Conservation (phyloP, 768 basidiomycete genomes). For the Lanmaoa pseudosensibilis region DNA sequence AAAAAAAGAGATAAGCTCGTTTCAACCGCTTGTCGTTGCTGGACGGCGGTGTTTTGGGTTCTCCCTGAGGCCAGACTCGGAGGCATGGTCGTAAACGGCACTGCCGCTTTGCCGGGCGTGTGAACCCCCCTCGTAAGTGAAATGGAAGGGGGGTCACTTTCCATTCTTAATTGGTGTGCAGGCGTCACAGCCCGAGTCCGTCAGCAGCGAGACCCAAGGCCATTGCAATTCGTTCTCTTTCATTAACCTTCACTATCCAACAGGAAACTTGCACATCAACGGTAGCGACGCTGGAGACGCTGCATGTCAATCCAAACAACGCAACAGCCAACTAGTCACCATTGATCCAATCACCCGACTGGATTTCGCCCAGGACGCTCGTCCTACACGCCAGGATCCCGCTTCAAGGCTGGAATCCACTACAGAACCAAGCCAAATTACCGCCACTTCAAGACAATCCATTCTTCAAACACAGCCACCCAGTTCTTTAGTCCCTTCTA, state of each 20-base stretch:
- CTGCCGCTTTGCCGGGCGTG: neutral
- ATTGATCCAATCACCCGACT: slow-evolving; percentile 69
- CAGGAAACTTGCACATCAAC: slow-evolving; percentile 21
- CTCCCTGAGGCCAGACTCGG: neutral
- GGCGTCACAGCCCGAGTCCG: slow-evolving; percentile 24
- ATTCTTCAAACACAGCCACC: slow-evolving; percentile 27
- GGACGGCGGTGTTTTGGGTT: neutral
- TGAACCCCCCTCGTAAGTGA: slow-evolving; percentile 14
- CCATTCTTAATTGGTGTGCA: slow-evolving; percentile 23
- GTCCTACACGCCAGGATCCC: slow-evolving; percentile 42
- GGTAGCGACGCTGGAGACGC: slow-evolving; percentile 23
- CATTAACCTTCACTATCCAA: slow-evolving; percentile 20
- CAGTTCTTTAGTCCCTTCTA: slow-evolving; percentile 60
- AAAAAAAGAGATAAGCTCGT: neutral
- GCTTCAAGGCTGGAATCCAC: slow-evolving; percentile 50
- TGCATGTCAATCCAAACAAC: slow-evolving; percentile 27
- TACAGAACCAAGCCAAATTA: slow-evolving; percentile 30
- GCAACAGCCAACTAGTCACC: slow-evolving; percentile 38
- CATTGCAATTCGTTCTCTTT: slow-evolving; percentile 16
- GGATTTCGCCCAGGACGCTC: slow-evolving; percentile 55
- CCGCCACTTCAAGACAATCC: slow-evolving; percentile 28
- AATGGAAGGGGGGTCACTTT: slow-evolving; percentile 30
- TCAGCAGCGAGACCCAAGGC: slow-evolving; percentile 27
- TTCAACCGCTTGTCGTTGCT: no score
- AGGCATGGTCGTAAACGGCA: neutral